Base-by-base conservation (phyloP, 2,329 filamentous ascomycete genomes). In the Eurotiales sp. region DNA sequence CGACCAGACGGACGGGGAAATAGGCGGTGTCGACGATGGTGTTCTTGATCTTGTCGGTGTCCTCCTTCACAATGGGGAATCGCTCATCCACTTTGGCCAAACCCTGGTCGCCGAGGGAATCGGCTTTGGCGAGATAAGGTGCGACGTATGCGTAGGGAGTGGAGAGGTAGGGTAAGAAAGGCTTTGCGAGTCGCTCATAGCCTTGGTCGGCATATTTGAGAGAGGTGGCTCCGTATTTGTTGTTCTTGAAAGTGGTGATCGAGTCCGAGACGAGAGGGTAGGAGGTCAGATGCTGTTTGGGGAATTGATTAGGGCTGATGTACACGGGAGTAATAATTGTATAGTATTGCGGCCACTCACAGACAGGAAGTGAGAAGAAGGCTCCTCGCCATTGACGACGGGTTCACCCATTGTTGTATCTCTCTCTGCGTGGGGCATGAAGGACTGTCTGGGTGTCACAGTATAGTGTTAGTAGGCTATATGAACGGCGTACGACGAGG, bases 201-300 rank as follows among this genome's bases (percentile, higher is more conserved):
- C 85, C 85, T 55, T 84, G 81, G 66, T 87, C 82, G 68, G 86
- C 82, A 56, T 93, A 73, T 62, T 87, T 79, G 66, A 96, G 76
- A 39, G 90, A 91, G 74, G 86, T 90, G 69, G 90, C 85, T 65
- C 88, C 91, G 66, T 88, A 86, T 46, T 88, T 85, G 74, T 92
- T 89, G 65, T 81, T 77, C 73, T 90, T 88, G 80, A 95, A 86
- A 65, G 83, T 84, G 55, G 82, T 76, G 71, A 96, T 83, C 64
- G 84, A 77, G 70, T 95, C 90, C 65, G 82, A 83, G 66, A 96
- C 81, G 59, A 95, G 72, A 36, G 92, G 92, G 73, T 95, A 96
- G 59, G 85, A 86, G 61, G 84, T 79, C 57, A 96, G 79, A 68
- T 96, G 91, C 89, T 95, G 61, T 36, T 52, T 11, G 1, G 37